Evolutionary conservation across 768 basidiomycete species (phyloP), one percentile per base, ranked within the genome.

Genomic region (Cystobasidium onofrii): DNA sequence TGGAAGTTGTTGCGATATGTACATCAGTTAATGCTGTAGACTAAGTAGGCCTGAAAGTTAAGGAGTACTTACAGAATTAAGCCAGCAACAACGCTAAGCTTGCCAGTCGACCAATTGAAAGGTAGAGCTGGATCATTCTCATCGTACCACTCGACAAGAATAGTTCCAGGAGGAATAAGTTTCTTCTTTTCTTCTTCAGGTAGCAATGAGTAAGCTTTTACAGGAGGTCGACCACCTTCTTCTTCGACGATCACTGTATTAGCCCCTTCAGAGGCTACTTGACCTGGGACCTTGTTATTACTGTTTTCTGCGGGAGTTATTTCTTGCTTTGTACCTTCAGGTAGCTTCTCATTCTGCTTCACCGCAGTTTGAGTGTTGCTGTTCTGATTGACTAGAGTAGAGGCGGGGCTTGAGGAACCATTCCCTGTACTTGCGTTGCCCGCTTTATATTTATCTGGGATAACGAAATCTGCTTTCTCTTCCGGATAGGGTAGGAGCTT

Each of bases 401-500:
- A 7, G 7, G 63, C 43, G 6, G 63, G 63, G n/a, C 63, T 64
- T 4, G 25, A 36, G 25, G 63, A 34, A 15, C 63, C 63, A 27
- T 25, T 44, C 6, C 17, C 43, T 10, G 63, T 39, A 27, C 23
- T 25, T 39, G 63, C 25, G 23, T 34, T 43, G 63, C 31, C 33
- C 2, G 25, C 43, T 39, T 64, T 39, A 36, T 64, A 64, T 25
- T 64, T 44, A 1, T 39, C 36, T 31, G 63, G 63, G 15, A 39
- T 27, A 18, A 39, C 17, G 41, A 64, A 64, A 29, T 64, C 63
- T 36, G 63, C 27, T 27, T 10, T 27, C 29, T 64, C 63, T 64
- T 64, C 63, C 18, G 63, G 63, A 64, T 39, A 23, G 25, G 63
- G 63, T 4, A 64, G 63, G n/a, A 64, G 63, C 63, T 64, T 12